These are phyloP conservation scores for Trichoderma erinaceum DNA, from an alignment of 495 filamentous ascomycete genomes.

Conservation along the genomic window DNA sequence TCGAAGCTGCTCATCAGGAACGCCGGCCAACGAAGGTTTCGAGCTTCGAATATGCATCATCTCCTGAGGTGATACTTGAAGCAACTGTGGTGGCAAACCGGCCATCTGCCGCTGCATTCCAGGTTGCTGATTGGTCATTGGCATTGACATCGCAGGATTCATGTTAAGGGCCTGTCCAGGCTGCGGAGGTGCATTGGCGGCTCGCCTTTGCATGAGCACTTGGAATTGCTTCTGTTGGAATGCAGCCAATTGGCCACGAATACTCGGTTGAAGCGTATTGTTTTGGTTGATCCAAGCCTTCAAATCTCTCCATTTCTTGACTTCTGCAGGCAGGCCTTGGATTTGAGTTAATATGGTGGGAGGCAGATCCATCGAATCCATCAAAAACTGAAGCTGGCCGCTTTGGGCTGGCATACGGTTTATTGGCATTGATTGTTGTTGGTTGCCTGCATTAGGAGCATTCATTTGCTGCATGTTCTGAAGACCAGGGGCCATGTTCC, in stretches of 20 bases:
- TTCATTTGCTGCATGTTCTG: slow-evolving; percentile 20
- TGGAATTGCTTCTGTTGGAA: slow-evolving; percentile 53
- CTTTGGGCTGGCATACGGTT: neutral
- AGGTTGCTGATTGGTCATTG: slow-evolving; percentile 9
- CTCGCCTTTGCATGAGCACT: slow-evolving; percentile 23
- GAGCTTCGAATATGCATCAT: slow-evolving; percentile 14
- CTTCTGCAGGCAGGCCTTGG: slow-evolving; percentile 44
- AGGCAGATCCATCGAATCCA: slow-evolving; percentile 37
- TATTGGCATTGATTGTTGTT: slow-evolving; percentile 5
- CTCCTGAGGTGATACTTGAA: slow-evolving; percentile 16
- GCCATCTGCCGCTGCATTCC: slow-evolving; percentile 1
- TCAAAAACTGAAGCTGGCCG: slow-evolving; percentile 19
- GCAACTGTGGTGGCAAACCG: slow-evolving; percentile 9
- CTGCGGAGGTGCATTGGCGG: slow-evolving; percentile 27
- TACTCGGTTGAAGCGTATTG: slow-evolving; percentile 33
- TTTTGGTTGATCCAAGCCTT: slow-evolving; percentile 56
- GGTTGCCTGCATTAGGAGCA: slow-evolving; percentile 8
- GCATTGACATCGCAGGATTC: slow-evolving; percentile 10
- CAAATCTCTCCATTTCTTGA: slow-evolving; percentile 68
- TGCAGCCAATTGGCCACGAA: slow-evolving; percentile 41
- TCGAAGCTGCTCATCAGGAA: slow-evolving; percentile 18
- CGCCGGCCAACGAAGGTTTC: slow-evolving; percentile 14
- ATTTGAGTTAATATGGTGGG: slow-evolving; percentile 24
- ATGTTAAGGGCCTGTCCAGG: slow-evolving; percentile 24
- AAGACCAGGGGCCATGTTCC: neutral